Percentiles rank a stretch among this genome's conserved stretches.
Conservation (phyloP, 768 basidiomycete species). For the Mycena belliarum region DNA sequence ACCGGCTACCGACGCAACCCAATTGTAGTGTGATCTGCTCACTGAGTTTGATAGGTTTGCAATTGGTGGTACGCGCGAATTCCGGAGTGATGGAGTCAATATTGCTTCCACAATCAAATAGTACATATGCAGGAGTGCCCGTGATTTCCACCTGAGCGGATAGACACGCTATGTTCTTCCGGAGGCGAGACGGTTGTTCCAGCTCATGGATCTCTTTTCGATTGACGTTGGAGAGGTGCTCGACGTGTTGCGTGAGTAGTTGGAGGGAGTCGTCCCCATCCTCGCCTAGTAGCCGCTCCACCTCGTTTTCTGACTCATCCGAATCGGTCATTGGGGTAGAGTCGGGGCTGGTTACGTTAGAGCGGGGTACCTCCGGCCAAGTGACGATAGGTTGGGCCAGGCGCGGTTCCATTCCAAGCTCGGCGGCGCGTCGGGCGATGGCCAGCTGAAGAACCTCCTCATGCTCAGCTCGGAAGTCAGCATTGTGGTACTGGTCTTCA, state of each 20-base stretch:
- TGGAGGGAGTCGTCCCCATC: background rate
- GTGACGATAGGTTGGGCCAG: background rate
- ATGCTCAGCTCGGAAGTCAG: background rate
- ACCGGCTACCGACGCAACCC: too few species aligned
- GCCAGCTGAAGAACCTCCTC: too few species aligned
- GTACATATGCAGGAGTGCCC: too few species aligned
- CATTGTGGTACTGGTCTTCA: background rate
- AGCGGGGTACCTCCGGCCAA: too few species aligned
- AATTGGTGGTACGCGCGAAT: background rate
- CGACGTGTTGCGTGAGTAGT: background rate
- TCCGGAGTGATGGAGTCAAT: background rate
- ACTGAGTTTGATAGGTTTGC: background rate
- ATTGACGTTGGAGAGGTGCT: background rate
- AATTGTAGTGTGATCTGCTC: too few species aligned
- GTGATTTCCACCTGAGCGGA: too few species aligned
- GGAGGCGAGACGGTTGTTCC: too few species aligned
- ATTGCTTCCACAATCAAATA: background rate
- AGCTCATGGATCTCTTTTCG: background rate
- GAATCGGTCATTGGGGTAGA: too few species aligned
- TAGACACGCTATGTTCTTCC: too few species aligned
- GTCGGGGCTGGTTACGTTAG: too few species aligned
- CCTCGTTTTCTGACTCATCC: background rate
- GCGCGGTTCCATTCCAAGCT: background rate
- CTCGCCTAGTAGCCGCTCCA: too few species aligned
- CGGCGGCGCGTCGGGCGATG: background rate